Evolutionary conservation across 208 protist species (phyloP).

Genomic region (Acanthamoeba royreba): DNA sequence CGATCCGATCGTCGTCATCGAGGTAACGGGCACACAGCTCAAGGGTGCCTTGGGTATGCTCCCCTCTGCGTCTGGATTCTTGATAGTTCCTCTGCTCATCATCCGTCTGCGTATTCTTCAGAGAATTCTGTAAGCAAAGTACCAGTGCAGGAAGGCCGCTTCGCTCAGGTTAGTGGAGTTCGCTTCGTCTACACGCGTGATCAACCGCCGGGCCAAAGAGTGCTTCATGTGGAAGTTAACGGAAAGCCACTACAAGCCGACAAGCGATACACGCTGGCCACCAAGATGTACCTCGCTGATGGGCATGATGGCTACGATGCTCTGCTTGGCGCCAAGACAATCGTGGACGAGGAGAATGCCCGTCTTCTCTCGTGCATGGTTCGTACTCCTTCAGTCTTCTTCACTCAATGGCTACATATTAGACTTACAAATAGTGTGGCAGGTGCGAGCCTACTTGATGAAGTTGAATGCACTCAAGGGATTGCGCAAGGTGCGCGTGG

Average conservation of each 20-base stretch:
- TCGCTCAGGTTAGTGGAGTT: slow-evolving; percentile 47
- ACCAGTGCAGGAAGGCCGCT: slow-evolving; percentile 55
- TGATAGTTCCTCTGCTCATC: background rate
- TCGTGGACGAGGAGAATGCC: slow-evolving; percentile 39
- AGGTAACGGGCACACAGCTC: slow-evolving; percentile 47
- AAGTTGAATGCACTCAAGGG: slow-evolving; percentile 13
- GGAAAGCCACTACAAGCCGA: background rate
- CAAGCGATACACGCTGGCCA: slow-evolving; percentile 43
- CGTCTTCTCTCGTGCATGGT: slow-evolving; percentile 24
- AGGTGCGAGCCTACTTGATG: slow-evolving; percentile 24
- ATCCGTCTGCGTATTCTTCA: background rate
- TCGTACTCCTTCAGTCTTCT: background rate
- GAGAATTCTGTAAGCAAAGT: slow-evolving; percentile 54
- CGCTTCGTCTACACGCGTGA: background rate
- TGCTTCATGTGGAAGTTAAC: slow-evolving; percentile 32
- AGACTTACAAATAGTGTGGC: background rate
- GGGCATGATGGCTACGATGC: slow-evolving; percentile 28
- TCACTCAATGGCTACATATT: background rate
- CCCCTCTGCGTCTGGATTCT: background rate
- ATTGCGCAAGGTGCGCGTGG: background rate
- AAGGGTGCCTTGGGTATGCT: background rate
- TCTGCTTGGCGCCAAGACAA: background rate
- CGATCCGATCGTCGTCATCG: slow-evolving; percentile 43
- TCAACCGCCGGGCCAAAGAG: background rate
- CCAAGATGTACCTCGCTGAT: slow-evolving; percentile 46